Conservation (phyloP, 805 yeast species). For the Jamesozyma piceae region DNA sequence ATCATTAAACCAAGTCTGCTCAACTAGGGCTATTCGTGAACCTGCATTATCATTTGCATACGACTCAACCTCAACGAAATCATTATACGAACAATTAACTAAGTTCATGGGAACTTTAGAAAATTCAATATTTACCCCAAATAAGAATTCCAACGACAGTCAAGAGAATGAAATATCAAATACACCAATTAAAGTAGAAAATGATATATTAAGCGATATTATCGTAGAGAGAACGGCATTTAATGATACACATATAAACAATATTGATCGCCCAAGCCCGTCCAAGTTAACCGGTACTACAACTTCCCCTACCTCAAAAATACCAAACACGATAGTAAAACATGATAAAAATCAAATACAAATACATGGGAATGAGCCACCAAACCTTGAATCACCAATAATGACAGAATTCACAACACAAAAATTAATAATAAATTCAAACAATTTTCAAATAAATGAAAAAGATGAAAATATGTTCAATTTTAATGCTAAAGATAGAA, state of each 20-base stretch:
- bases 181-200: background rate
- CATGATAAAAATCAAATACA: too few relatives aligned
- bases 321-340: background rate
- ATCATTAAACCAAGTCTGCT: constrained; percentile 51
- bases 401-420: constrained; percentile 10
- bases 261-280: background rate
- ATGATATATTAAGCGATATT: too few relatives aligned
- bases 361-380: background rate
- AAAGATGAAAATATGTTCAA: background rate
- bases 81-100: constrained; percentile 46
- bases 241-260: background rate
- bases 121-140: background rate
- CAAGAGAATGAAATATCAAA: background rate
- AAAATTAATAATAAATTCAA: constrained; percentile 13
- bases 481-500: too few relatives aligned
- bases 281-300: background rate
- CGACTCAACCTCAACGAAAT: constrained; percentile 36
- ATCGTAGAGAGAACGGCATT: background rate
- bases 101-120: background rate
- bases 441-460: background rate
- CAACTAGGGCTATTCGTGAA: constrained; percentile 64
- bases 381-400: background rate
- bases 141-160: background rate
- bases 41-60: constrained; percentile 73
- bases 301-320: background rate